A percentile compares a stretch with the other conserved stretches of the same genome.
Conservation (phyloP, 2,329 filamentous ascomycete genomes). For the Massarina eburnea region DNA sequence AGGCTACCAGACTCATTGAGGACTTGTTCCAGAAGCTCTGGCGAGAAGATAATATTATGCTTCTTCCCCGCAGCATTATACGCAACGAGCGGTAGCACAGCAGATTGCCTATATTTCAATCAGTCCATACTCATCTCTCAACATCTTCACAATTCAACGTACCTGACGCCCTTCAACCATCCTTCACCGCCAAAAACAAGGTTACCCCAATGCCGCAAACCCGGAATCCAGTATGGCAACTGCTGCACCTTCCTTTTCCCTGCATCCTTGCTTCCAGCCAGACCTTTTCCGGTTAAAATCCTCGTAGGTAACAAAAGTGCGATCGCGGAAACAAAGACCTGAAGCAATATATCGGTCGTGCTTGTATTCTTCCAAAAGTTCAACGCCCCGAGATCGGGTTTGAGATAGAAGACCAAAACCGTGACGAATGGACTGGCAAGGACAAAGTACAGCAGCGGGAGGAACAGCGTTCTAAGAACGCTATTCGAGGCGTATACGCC, state of each 20-base stretch:
- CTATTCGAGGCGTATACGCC: slow-evolving; percentile 37
- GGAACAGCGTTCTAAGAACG: slow-evolving; percentile 36
- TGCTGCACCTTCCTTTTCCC: slow-evolving; percentile 48
- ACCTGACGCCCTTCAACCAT: slow-evolving; percentile 50
- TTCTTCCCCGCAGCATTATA: slow-evolving; percentile 53
- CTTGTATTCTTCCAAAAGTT: slow-evolving; percentile 24
- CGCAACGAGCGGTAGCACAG: slow-evolving; percentile 48
- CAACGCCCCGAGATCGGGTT: slow-evolving; percentile 19
- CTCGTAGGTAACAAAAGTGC: slow-evolving; percentile 33
- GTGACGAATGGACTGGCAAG: slow-evolving; percentile 33
- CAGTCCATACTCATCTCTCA: slow-evolving; percentile 5
- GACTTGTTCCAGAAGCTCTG: slow-evolving; percentile 46
- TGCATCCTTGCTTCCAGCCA: slow-evolving; percentile 22
- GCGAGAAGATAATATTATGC: slow-evolving; percentile 54
- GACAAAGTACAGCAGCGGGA: slow-evolving; percentile 35
- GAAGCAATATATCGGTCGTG: slow-evolving; percentile 31
- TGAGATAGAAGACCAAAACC: slow-evolving; percentile 26
- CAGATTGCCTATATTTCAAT: slow-evolving; percentile 32
- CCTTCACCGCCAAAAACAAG: slow-evolving; percentile 48
- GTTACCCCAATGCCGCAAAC: slow-evolving; percentile 58
- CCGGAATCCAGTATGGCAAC: slow-evolving; percentile 62
- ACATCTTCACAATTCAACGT: slow-evolving; percentile 2
- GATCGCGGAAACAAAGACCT: slow-evolving; percentile 30
- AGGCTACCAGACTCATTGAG: slow-evolving; percentile 20
- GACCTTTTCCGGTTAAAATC: slow-evolving; percentile 25